Evolutionary conservation across 139 green algal species (phyloP), one percentile per base, ranked within the genome.

Genomic region (Chlamydomonas sp.): DNA sequence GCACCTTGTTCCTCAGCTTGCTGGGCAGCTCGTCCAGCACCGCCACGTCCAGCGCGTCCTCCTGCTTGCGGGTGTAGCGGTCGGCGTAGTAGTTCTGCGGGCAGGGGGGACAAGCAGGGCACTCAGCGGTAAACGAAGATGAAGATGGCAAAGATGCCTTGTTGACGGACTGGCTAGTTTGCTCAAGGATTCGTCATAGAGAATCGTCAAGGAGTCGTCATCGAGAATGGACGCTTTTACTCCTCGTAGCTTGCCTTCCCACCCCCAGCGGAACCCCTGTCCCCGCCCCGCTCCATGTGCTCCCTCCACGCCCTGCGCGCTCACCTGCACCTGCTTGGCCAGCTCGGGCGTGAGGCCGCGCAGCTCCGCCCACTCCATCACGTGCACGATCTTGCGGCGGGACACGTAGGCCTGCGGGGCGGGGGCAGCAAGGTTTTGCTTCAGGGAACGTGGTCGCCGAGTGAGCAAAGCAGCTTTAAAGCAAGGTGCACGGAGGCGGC

Each of bases 281-380:
- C 31, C 31, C 31, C 31, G 31, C 31, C 31, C 31, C 31, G 31
- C 31, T 49, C 31, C 31, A 49, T 49, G 31, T 49, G 31, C 31
- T 49, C 31, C 31, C 31, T 49, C 31, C 66, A 71, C 66, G 66
- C 66, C 66, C 6, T 9, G 62, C 5, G 63, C 63, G 0, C 81
- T 57, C 60, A 88, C 84, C 84, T 78, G 84, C 63, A 88, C 75
- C 76, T 83, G 63, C 57, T 88, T 82, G 31, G 7, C 3, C 1
- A 88, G 62, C 4, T 77, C 63, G 1, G 16, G 5, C 74, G 74
- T 49, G 49, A 88, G 76, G 2, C 4, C 3, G 10, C 84, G 84
- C 4, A 78, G 75, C 64, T 88, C 63, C n/a, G 74, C 84, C 84
- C 84, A 88, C 9, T 88, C 75, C 84, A 78, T 83, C 4, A 88